A percentile compares a stretch with the other conserved stretches of the same genome.
These are phyloP conservation scores for Coffea canephora DNA, from an alignment of 257 asterid species.

Conservation along the genomic window DNA sequence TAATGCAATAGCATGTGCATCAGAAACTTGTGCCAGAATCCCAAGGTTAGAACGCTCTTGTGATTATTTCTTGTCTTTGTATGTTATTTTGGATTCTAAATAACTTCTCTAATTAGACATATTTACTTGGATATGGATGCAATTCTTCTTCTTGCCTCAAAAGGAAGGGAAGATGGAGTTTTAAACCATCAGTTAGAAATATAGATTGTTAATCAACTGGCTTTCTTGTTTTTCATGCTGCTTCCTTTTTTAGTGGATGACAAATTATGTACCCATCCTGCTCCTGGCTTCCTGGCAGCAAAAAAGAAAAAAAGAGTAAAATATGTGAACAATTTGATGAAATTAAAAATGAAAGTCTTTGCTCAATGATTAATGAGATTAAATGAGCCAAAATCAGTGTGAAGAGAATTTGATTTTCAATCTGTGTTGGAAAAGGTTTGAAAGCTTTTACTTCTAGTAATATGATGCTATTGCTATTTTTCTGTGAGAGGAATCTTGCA, in stretches of 20 bases:
- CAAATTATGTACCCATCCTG: not conserved
- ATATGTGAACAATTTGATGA: not conserved
- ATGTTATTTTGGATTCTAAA: not conserved
- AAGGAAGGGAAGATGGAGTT: not conserved
- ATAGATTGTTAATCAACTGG: not conserved
- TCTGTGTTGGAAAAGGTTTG: not conserved
- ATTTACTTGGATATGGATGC: not conserved
- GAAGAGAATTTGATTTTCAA: not conserved
- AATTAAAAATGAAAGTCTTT: not conserved
- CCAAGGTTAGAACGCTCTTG: conserved; percentile 61
- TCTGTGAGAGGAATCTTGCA: not conserved
- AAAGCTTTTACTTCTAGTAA: not conserved
- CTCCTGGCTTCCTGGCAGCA: too few species aligned
- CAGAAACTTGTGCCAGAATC: conserved; percentile 98
- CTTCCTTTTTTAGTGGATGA: not conserved
- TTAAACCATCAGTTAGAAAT: not conserved
- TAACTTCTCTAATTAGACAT: not conserved
- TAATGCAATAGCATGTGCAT: conserved; percentile 94
- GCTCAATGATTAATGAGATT: not conserved
- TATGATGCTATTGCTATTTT: not conserved
- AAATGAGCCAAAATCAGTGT: not conserved
- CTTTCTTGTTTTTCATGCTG: not conserved
- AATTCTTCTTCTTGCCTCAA: not conserved
- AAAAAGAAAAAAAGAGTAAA: not conserved
- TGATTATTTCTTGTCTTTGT: not conserved